Base-by-base conservation (phyloP, 1,139 yeast species). In the Pichia sp. region DNA sequence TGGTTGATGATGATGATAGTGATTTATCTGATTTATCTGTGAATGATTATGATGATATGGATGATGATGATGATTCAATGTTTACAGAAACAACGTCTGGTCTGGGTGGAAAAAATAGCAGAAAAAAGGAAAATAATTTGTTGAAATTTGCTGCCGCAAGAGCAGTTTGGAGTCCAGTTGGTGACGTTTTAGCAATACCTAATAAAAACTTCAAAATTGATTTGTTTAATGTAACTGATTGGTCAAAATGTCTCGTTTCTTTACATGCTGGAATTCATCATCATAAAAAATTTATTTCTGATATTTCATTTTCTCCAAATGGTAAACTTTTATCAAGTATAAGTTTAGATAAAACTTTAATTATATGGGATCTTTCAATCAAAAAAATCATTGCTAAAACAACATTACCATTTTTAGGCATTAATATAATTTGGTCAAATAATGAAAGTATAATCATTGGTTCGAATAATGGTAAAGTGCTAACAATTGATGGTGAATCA, bases 161-260 rank as follows among this genome's bases (percentile, higher is more conserved):
- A 44, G 74, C 75, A 2, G 76, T 74, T 16, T 83, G 86, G 85
- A 80, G 77, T 60, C 83, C 84, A 7, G 73, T 77, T 51, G 95
- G 95, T 14, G 77, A 78, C 50, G 67, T 70, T 22, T 73, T 89
- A 53, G 87, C 91, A 1, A 62, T 83, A 18, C 87, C 69, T 10
- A 58, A 64, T 9, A 58, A 56, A 29, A 60, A 66, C 19, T 66
- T 67, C 48, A 64, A 68, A 14, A 69, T 79, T 36, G 66, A 67
- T 36, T 70, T 72, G 0, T 74, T 65, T 53, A 68, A 71, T 51
- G 67, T 80, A 53, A 52, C 51, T 25, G 53, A 61, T 62, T 72
- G 54, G 50, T 50, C 55, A 2, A 47, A 54, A 22, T 48, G 59
- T 10, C 29, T 48, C 2, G 61, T 60, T 45, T 56, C 54, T 19